A percentile compares a stretch with the other conserved stretches of the same genome.
phyloP scores from a whole-genome alignment of 2,329 filamentous ascomycete genomes.

The Penicillium sp. region DNA sequence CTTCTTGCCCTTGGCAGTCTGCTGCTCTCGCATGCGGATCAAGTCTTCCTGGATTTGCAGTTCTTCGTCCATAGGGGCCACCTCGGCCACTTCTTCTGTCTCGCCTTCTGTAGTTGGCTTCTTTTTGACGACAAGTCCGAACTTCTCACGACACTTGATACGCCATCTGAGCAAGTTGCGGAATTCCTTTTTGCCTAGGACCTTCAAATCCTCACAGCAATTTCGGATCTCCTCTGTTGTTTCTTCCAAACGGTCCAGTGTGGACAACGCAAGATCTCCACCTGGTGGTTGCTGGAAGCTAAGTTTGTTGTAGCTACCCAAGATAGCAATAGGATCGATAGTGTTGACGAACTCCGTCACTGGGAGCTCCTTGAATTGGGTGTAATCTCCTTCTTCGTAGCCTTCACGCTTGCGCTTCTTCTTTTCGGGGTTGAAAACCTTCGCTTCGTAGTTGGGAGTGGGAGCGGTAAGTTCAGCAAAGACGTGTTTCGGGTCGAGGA shows the following conservation, averaged over 20 bases:
- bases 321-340: conserved; percentile 84
- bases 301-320: conserved; percentile 80
- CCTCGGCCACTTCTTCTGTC: conserved; percentile 72
- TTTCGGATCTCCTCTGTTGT: conserved; percentile 78
- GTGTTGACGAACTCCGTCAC: conserved; percentile 95
- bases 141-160: conserved; percentile 81
- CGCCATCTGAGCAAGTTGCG: conserved; percentile 87
- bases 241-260: conserved; percentile 79
- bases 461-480: conserved; percentile 88
- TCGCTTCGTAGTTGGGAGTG: conserved; percentile 91
- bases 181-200: conserved; percentile 92
- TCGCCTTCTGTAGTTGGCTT: conserved; percentile 51
- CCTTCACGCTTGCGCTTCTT: conserved; percentile 98
- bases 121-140: conserved; percentile 80
- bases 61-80: conserved; percentile 93
- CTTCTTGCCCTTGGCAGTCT: conserved; percentile 72
- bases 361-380: conserved; percentile 82
- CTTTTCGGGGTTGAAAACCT: conserved; percentile 94
- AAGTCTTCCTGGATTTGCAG: conserved; percentile 85
- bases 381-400: conserved; percentile 95
- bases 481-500: conserved; percentile 83
- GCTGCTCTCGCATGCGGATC: conserved; percentile 75
- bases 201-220: conserved; percentile 80
- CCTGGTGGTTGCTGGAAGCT: conserved; percentile 77
- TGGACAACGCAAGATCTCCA: conserved; percentile 81